These are phyloP conservation scores for Apophysomyces variabilis DNA, from an alignment of 371 early-diverging fungal species.

Conservation along the genomic window DNA sequence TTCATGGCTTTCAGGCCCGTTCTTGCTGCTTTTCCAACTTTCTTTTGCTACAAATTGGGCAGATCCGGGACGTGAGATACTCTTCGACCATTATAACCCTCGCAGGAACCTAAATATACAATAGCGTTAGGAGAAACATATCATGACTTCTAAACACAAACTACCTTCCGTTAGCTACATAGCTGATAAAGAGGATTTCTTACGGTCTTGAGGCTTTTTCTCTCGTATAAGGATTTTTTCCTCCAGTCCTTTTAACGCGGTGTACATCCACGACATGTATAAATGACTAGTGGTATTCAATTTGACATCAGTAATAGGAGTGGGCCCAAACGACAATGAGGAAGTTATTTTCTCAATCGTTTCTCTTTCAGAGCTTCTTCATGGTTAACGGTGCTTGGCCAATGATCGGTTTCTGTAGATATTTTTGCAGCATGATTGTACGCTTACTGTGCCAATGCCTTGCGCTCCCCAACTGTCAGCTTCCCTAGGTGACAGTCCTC, in stretches of 20 bases:
- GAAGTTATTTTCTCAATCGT: not conserved
- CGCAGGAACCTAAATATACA: not conserved
- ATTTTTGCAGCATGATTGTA: not conserved
- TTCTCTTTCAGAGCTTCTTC: not conserved
- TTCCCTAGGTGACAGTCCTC: not conserved
- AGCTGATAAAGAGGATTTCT: too few relatives aligned
- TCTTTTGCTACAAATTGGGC: not conserved
- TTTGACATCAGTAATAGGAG: not conserved
- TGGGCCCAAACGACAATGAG: not conserved
- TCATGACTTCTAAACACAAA: too few relatives aligned
- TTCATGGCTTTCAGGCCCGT: not conserved
- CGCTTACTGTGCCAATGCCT: not conserved
- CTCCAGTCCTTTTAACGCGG: not conserved
- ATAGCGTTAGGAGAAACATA: not conserved
- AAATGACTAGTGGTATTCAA: not conserved
- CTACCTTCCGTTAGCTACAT: too few relatives aligned
- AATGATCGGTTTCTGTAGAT: not conserved
- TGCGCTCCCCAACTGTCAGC: not conserved
- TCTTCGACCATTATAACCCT: not conserved
- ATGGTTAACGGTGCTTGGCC: not conserved
- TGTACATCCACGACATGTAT: not conserved
- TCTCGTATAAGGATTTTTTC: constrained; percentile 1
- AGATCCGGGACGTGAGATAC: not conserved
- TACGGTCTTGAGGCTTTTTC: not conserved
- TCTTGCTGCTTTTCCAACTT: not conserved